Base-by-base conservation (phyloP, 306 rosid genomes). In the Ammopiptanthus mongolicus region DNA sequence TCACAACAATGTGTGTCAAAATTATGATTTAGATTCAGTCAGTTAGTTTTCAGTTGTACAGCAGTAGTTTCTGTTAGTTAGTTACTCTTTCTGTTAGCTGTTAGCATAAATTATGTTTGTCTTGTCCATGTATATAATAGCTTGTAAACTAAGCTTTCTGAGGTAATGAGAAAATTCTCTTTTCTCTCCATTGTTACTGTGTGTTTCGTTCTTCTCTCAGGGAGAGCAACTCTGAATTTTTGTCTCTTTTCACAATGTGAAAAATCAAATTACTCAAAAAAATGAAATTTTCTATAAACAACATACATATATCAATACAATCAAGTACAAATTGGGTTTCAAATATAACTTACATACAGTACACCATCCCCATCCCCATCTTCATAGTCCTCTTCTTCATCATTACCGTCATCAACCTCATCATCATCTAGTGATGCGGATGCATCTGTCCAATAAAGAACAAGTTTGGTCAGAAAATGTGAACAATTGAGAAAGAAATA, bases 271-370 rank as follows among this genome's bases (percentile, higher is more conserved):
- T 58, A 34, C 61, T 17, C 25, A 73, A 58, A 37, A 39, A 61
- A 69, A 18, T 1, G 2, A 59, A 18, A 21, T 21, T 39, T 15
- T 33, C 67, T 12, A 11, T 44, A 29, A 71, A 42, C 18, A 41
- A 50, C 17, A 48, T 12, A 37, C 15, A 25, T 14, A 23, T 19
- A 50, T 5, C 46, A 15, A 25, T 37, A 48, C 29, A 29, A 29
- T 29, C 34, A 14, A 58, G n/a, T 0, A 56, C 31, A 5, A 3
- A 44, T 25, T 15, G 10, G 39, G 3, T 18, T 22, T 52, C 4
- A 1, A 73, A 42, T 22, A 57, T 15, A 61, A 81, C 92, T 85
- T 84, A 91, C 98, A 84, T 71, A 86, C 65, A 88, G 85, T 62
- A 88, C 88, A 69, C 71, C 83, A 22, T 80, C 67, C 18, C 78